These are phyloP conservation scores for Exophiala lecanii-corni DNA, from an alignment of 2,329 filamentous ascomycete species.

Conservation along the genomic window DNA sequence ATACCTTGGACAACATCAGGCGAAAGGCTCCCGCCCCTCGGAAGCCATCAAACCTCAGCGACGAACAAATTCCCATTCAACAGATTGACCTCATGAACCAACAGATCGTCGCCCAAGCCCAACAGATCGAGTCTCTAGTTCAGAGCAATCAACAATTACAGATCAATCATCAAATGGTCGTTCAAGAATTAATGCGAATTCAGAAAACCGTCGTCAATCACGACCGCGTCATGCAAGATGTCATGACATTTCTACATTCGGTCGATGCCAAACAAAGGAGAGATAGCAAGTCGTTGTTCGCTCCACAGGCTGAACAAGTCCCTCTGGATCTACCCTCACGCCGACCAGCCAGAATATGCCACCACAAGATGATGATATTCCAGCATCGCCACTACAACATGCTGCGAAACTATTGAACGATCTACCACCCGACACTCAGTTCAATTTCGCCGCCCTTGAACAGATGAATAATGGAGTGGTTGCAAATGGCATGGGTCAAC, in stretches of 20 bases:
- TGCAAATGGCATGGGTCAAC: slow-evolving; percentile 9
- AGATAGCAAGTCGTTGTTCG: slow-evolving; percentile 49
- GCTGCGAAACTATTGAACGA: slow-evolving; percentile 63
- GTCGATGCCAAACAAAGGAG: slow-evolving; percentile 61
- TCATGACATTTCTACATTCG: slow-evolving; percentile 63
- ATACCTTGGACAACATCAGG: slow-evolving; percentile 92
- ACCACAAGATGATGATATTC: slow-evolving; percentile 53
- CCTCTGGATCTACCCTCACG: slow-evolving; percentile 38
- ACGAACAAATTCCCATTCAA: slow-evolving; percentile 73
- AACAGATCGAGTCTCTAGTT: slow-evolving; percentile 83
- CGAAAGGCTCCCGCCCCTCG: slow-evolving; percentile 89
- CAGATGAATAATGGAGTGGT: slow-evolving; percentile 48
- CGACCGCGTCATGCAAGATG: slow-evolving; percentile 65
- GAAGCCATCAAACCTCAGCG: slow-evolving; percentile 64
- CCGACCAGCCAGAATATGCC: slow-evolving; percentile 40
- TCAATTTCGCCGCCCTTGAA: slow-evolving; percentile 61
- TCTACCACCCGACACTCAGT: slow-evolving; percentile 60
- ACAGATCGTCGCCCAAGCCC: slow-evolving; percentile 82
- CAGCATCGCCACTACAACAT: slow-evolving; percentile 64
- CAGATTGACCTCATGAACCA: slow-evolving; percentile 87
- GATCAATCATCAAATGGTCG: slow-evolving; percentile 59
- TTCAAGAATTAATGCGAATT: slow-evolving; percentile 60
- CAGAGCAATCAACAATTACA: slow-evolving; percentile 77
- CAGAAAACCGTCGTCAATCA: slow-evolving; percentile 69
- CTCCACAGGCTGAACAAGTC: slow-evolving; percentile 40